phyloP scores from a whole-genome alignment of 2,329 filamentous ascomycete genomes.

The Venturia asperata region DNA sequence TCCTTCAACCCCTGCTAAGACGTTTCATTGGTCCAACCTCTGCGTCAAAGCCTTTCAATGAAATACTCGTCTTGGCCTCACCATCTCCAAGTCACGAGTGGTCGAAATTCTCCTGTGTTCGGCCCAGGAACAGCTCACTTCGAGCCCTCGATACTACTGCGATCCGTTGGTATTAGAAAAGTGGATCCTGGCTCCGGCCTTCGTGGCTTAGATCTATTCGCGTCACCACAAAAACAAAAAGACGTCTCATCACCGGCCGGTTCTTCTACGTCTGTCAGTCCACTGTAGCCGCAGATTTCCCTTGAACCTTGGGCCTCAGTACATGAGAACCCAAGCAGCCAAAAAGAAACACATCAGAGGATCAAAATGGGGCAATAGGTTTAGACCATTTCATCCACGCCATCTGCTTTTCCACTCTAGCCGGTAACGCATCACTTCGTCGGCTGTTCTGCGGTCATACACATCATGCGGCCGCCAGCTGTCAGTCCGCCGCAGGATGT shows the following conservation, averaged over 20 bases:
- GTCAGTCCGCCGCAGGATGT: neutral
- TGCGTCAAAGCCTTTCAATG: neutral
- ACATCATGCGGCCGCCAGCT: neutral
- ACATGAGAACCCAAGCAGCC: constrained; percentile 10
- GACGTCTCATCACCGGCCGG: neutral
- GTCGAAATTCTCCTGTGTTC: neutral
- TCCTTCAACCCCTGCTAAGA: neutral
- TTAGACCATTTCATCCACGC: neutral
- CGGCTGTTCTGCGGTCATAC: constrained; percentile 13
- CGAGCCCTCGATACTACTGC: neutral
- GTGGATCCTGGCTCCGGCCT: neutral
- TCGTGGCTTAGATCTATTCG: neutral
- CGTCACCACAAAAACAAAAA: constrained; percentile 8
- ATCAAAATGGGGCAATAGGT: neutral
- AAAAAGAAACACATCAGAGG: neutral
- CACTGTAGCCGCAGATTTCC: neutral
- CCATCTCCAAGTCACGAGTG: neutral
- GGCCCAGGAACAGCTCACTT: neutral
- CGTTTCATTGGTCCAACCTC: neutral
- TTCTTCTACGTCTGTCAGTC: neutral
- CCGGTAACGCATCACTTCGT: neutral
- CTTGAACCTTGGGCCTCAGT: constrained; percentile 10
- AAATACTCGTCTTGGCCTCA: neutral
- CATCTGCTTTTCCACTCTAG: neutral
- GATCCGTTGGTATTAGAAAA: neutral